phyloP scores from a whole-genome alignment of 2,329 filamentous ascomycete species.

The Neopestalotiopsis clavispora region DNA sequence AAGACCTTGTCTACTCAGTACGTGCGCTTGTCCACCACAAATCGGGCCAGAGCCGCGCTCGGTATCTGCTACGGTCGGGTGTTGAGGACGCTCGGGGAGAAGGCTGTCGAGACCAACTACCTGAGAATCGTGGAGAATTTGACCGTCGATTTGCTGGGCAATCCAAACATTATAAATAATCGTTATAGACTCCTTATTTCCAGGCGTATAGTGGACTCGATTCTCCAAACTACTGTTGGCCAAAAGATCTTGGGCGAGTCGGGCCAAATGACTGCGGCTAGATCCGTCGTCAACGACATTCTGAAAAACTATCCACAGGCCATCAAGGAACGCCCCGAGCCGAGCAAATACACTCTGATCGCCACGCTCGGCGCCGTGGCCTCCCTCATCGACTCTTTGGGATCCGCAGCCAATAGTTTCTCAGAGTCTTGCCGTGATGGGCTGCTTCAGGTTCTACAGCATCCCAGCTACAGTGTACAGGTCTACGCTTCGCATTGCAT shows the following conservation, averaged over 20 bases:
- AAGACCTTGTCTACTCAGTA: slow-evolving; percentile 83
- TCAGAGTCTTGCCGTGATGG: slow-evolving; percentile 86
- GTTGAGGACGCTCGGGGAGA: slow-evolving; percentile 78
- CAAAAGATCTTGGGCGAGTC: slow-evolving; percentile 84
- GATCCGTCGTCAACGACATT: slow-evolving; percentile 81
- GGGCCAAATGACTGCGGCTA: slow-evolving; percentile 83
- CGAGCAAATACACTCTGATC: slow-evolving; percentile 83
- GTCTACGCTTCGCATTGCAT: slow-evolving; percentile 86
- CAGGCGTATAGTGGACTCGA: slow-evolving; percentile 80
- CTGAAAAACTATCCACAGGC: slow-evolving; percentile 94
- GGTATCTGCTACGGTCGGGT: slow-evolving; percentile 87
- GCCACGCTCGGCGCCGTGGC: slow-evolving; percentile 79
- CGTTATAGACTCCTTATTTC: slow-evolving; percentile 87
- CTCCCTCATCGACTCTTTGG: slow-evolving; percentile 78
- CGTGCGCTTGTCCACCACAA: slow-evolving; percentile 76
- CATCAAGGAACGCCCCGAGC: slow-evolving; percentile 84
- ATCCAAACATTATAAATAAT: slow-evolving; percentile 77
- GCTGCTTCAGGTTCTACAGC: slow-evolving; percentile 86
- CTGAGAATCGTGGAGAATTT: slow-evolving; percentile 80
- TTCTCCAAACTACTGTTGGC: slow-evolving; percentile 84
- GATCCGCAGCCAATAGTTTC: slow-evolving; percentile 79
- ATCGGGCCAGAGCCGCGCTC: slow-evolving; percentile 80
- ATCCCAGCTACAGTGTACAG: slow-evolving; percentile 96
- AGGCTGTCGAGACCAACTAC: slow-evolving; percentile 83
- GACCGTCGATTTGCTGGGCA: slow-evolving; percentile 78